Base-by-base conservation (phyloP, 768 basidiomycete genomes). In the Gelatoporia subvermispora region DNA sequence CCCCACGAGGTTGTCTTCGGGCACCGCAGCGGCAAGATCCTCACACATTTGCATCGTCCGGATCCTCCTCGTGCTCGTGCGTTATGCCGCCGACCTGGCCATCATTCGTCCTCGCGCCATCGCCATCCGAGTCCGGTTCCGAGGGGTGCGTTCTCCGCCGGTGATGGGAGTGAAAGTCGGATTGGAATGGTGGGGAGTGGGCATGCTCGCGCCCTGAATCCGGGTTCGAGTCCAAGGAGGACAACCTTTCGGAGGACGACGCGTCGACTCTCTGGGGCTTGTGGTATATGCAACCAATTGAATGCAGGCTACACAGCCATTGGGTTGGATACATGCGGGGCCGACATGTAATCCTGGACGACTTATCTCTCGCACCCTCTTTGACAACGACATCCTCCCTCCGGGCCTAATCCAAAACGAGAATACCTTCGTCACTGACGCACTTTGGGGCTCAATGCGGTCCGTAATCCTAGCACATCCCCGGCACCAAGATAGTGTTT, bases 401-500 rank as follows among this genome's bases (percentile, higher is more conserved):
- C 94, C 94, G 96, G 0, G 77, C 82, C 0, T 98, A 52, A 70
- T 67, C 25, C 97, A 95, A 94, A 71, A 76, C 31, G 86, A 91
- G 70, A 43, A 84, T 16, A 95, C 93, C n/a, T 77, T 97, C 52
- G 49, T 54, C 40, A 46, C 41, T 35, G 17, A 35, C 24, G 28
- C 21, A 31, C 35, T 22, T 45, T 47, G 42, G 25, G 40, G 23
- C 3, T 49, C 28, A 44, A n/a, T 8, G 20, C 9, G 13, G n/a
- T 22, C 10, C 28, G 28, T 36, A 18, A 23, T 0, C 37, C 4
- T 50, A 90, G 88, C 93, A 93, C 74, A 94, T 94, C 57, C 91
- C 91, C 35, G 93, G 94, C 41, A 96, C 94, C 43, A 96, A 95
- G 76, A 97, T 97, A 94, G 94, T 93, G 49, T 97, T 96, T 60